Evolutionary conservation across 352 stramenopile genomes (phyloP), one percentile per base, ranked within the genome.

Genomic region (Phytopythium cucurbitacearum): DNA sequence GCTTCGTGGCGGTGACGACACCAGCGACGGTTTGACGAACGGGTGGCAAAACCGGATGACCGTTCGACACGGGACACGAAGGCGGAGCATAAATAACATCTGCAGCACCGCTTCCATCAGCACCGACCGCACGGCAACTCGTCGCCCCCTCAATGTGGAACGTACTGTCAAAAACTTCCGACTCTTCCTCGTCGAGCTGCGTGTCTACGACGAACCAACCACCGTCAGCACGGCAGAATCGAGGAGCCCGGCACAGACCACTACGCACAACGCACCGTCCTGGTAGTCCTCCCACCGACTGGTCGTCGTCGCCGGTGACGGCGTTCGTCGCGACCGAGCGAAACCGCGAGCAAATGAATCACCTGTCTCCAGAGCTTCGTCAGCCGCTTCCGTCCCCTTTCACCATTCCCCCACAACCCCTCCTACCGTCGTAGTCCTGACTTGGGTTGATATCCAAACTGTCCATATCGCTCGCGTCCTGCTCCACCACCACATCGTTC

Each of bases 151-250:
- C 21, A 2, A 35, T 40, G 11, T 7, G 13, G 4, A 28, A 75
- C 76, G 51, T 48, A 87, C 76, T 77, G 58, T 85, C 76, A 80
- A 85, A 87, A 71, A 80, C 69, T 59, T 87, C 73, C 32, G 76
- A 87, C 36, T 66, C 60, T 71, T 87, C 76, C 42, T 87, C 76
- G 41, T 59, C 57, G 40, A 75, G 62, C 53, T 85, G 67, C 32
- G 68, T 69, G 42, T 65, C 75, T 86, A 35, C 40, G 46, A 36
- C 38, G 16, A 12, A 58, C 41, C 41, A 59, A 65, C 15, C 46
- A 56, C 10, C 21, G 51, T 58, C 36, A 47, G 58, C 51, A 67
- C 32, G 12, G 12, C 16, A 28, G 21, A 28, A 28, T 28, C 21
- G 21, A 1, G 2, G 21, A 28, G 21, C 21, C 21, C 21, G 4